phyloP scores from a whole-genome alignment of 2,329 filamentous ascomycete species.

The Talaromyces albobiverticillius region DNA sequence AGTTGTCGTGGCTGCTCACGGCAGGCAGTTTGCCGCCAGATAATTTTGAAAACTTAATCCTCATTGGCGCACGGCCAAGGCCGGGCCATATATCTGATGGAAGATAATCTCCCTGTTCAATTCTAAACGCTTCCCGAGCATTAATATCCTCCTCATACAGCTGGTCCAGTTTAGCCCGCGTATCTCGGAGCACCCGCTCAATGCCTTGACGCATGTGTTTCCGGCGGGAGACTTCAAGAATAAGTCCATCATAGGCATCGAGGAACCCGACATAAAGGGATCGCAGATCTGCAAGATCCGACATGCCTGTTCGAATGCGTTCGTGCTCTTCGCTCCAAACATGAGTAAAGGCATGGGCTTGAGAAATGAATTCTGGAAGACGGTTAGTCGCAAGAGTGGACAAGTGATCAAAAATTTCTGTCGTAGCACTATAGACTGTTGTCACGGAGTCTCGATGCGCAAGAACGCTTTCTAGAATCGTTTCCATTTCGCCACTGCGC shows the following conservation, averaged over 20 bases:
- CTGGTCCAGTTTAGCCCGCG: conserved; percentile 71
- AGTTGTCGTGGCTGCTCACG: conserved; percentile 8
- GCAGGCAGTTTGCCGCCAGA: conserved; percentile 31
- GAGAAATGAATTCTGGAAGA: conserved; percentile 53
- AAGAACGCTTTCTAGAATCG: conserved; percentile 61
- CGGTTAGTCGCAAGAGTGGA: conserved; percentile 63
- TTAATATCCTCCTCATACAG: conserved; percentile 70
- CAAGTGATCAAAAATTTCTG: conserved; percentile 63
- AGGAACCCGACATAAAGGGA: conserved; percentile 87
- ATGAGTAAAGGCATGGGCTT: conserved; percentile 46
- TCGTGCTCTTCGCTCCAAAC: conserved; percentile 73
- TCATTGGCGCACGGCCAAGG: conserved; percentile 58
- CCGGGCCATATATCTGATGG: conserved; percentile 86
- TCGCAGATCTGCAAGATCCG: conserved; percentile 72
- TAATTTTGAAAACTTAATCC: conserved; percentile 38
- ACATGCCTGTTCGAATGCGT: conserved; percentile 65
- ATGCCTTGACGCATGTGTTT: conserved; percentile 71
- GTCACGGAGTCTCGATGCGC: conserved; percentile 60
- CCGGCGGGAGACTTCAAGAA: conserved; percentile 79
- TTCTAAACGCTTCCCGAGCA: conserved; percentile 73
- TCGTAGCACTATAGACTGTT: conserved; percentile 56
- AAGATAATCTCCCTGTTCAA: conserved; percentile 80
- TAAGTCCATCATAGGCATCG: conserved; percentile 76
- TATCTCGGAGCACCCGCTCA: conserved; percentile 70
- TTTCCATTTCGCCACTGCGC: conserved; percentile 73